A percentile compares a stretch with the other conserved stretches of the same genome.
These are phyloP conservation scores for Paramicrosporidium saccamoebae DNA, from an alignment of 371 early-diverging fungal genomes.

Conservation along the genomic window DNA sequence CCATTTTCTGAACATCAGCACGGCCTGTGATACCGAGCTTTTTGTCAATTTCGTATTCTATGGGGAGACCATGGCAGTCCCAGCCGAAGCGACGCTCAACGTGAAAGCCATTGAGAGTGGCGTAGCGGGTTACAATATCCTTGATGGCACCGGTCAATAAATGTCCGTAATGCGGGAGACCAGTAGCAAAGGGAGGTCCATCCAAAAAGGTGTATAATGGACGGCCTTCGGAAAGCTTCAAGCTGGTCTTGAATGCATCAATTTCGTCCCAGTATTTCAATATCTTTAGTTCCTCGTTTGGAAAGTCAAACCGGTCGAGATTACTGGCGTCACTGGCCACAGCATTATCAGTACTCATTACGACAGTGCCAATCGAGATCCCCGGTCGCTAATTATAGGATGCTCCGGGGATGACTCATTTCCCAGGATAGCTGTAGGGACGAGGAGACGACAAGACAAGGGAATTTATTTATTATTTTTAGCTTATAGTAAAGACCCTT, in stretches of 20 bases:
- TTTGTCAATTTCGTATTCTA: constrained; percentile 99
- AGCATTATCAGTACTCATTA: background rate
- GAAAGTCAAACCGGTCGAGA: constrained; percentile 25
- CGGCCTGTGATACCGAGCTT: constrained; percentile 62
- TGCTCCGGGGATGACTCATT: no score
- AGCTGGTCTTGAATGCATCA: constrained; percentile 79
- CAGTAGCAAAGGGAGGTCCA: constrained; percentile 99
- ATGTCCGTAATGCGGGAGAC: constrained; percentile 99
- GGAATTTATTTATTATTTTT: no score
- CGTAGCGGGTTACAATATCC: constrained; percentile 96
- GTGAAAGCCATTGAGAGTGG: constrained; percentile 80
- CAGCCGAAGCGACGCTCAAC: constrained; percentile 98
- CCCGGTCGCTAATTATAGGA: no score
- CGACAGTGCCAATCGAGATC: no score
- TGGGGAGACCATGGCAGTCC: constrained; percentile 99
- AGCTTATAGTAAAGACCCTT: no score
- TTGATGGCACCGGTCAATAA: constrained; percentile 98
- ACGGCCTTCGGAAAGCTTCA: constrained; percentile 67
- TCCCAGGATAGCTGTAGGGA: no score
- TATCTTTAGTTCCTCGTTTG: constrained; percentile 81
- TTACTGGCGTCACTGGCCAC: constrained; percentile 1
- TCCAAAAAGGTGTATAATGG: constrained; percentile 82
- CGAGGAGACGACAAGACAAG: no score
- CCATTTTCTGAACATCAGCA: constrained; percentile 80
- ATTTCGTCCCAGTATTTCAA: constrained; percentile 88